Percentiles rank a stretch among this genome's conserved stretches.
phyloP scores from a whole-genome alignment of 129 eudicot species.

The Silybum marianum region DNA sequence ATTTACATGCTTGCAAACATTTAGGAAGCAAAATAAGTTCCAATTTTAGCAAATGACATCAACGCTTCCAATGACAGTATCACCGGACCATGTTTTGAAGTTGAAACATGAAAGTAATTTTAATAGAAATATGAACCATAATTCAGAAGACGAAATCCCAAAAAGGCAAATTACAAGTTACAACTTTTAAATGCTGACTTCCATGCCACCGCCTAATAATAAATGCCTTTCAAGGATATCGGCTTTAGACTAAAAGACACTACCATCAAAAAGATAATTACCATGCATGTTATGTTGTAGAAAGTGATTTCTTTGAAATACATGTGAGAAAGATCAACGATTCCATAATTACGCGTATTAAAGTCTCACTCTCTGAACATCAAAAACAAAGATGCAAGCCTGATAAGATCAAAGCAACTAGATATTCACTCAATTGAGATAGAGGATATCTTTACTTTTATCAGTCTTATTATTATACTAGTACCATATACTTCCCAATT shows the following conservation, averaged over 20 bases:
- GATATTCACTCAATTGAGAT: background rate
- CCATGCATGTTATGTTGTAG: background rate
- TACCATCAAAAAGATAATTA: conserved; percentile 1
- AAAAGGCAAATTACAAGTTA: background rate
- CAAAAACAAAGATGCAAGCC: background rate
- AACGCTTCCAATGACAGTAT: background rate
- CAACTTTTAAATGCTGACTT: background rate
- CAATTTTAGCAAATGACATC: background rate
- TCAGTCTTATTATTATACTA: background rate
- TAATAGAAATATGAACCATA: background rate
- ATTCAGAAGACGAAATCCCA: background rate
- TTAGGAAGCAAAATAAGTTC: conserved; percentile 3
- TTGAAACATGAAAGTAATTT: conserved; percentile 10
- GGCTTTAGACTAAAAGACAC: background rate
- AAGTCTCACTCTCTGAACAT: conserved; percentile 13
- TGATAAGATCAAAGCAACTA: background rate
- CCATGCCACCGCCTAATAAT: background rate
- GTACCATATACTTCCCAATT: background rate
- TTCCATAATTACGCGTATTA: background rate
- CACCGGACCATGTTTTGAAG: background rate
- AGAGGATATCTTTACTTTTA: background rate
- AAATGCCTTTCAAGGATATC: background rate
- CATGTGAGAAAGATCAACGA: background rate
- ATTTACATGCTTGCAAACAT: conserved; percentile 5
- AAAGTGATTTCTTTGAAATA: background rate